Percentiles rank a stretch among this genome's conserved stretches.
These are phyloP conservation scores for Lasiodiplodia citricola DNA, from an alignment of 2,329 filamentous ascomycete species.

Conservation along the genomic window DNA sequence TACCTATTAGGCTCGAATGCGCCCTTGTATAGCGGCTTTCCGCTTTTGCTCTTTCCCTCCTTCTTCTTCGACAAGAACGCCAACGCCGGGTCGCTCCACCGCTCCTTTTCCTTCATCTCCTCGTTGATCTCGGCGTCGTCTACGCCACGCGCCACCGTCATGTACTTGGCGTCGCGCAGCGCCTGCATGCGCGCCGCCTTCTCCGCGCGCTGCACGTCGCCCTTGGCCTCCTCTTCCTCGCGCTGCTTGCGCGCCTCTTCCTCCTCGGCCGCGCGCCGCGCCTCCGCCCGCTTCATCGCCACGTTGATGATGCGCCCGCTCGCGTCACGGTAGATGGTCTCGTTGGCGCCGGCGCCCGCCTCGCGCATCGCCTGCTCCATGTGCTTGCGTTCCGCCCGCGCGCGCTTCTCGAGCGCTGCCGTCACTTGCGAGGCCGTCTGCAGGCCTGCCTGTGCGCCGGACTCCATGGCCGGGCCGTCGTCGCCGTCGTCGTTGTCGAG, in stretches of 20 bases:
- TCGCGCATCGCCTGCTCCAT: conserved; percentile 52
- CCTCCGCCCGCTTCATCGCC: conserved; percentile 86
- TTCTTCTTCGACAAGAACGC: conserved; percentile 73
- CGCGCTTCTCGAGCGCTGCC: conserved; percentile 63
- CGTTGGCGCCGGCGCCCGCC: conserved; percentile 56
- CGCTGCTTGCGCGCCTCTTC: conserved; percentile 67
- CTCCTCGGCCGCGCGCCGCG: conserved; percentile 77
- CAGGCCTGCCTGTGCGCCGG: conserved; percentile 84
- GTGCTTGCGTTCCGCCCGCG: conserved; percentile 64
- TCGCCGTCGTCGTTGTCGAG: conserved; percentile 53
- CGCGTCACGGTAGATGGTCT: conserved; percentile 95
- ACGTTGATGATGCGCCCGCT: conserved; percentile 94
- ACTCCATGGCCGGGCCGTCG: conserved; percentile 71
- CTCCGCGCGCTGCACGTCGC: conserved; percentile 80
- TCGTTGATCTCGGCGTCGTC: conserved; percentile 88
- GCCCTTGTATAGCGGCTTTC: conserved; percentile 76
- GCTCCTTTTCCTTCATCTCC: conserved; percentile 73
- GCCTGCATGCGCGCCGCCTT: conserved; percentile 68
- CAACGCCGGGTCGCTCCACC: conserved; percentile 84
- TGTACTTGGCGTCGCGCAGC: conserved; percentile 79
- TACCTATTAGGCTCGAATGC: conserved; percentile 88
- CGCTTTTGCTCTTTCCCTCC: conserved; percentile 52
- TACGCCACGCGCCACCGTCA: conserved; percentile 78
- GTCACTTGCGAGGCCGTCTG: conserved; percentile 80
- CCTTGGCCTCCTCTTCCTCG: conserved; percentile 74